phyloP scores from a whole-genome alignment of 2,329 filamentous ascomycete genomes.

The Fusarium armeniacum region DNA sequence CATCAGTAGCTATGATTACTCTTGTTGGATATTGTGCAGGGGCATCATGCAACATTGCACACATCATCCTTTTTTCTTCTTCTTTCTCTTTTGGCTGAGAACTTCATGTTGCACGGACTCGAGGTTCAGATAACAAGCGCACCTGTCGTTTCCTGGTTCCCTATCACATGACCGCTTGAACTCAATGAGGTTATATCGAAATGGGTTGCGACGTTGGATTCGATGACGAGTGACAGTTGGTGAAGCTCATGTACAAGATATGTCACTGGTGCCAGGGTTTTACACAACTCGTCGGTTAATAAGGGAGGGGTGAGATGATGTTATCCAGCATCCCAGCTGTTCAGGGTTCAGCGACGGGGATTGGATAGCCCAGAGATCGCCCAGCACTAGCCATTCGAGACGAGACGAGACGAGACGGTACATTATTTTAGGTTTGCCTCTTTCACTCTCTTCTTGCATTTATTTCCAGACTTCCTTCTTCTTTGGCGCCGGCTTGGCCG shows the following conservation, averaged over 20 bases:
- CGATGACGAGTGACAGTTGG: conserved; percentile 38
- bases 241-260: conserved; percentile 21
- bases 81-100: not conserved
- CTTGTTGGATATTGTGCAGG: conserved; percentile 1
- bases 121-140: conserved; percentile 31
- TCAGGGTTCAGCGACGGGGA: conserved; percentile 15
- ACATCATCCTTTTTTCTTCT: not conserved
- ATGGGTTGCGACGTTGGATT: conserved; percentile 3
- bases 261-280: conserved; percentile 31
- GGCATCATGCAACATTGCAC: conserved; percentile 41
- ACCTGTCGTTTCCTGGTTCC: conserved; percentile 20
- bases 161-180: conserved; percentile 21
- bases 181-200: conserved; percentile 26
- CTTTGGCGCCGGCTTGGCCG: conserved; percentile 37
- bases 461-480: conserved; percentile 24
- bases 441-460: conserved; percentile 35
- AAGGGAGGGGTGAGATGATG: conserved; percentile 32
- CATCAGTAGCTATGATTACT: not conserved
- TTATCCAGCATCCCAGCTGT: conserved; percentile 28
- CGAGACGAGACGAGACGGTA: conserved; percentile 8
- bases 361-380: conserved; percentile 32
- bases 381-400: conserved; percentile 7
- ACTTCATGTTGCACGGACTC: conserved; percentile 22
- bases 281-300: conserved; percentile 29
- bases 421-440: conserved; percentile 6